A percentile compares a stretch with the other conserved stretches of the same genome.
These are phyloP conservation scores for Bonia amplexicaulis DNA, from an alignment of 176 grass and related monocot species.

Conservation along the genomic window DNA sequence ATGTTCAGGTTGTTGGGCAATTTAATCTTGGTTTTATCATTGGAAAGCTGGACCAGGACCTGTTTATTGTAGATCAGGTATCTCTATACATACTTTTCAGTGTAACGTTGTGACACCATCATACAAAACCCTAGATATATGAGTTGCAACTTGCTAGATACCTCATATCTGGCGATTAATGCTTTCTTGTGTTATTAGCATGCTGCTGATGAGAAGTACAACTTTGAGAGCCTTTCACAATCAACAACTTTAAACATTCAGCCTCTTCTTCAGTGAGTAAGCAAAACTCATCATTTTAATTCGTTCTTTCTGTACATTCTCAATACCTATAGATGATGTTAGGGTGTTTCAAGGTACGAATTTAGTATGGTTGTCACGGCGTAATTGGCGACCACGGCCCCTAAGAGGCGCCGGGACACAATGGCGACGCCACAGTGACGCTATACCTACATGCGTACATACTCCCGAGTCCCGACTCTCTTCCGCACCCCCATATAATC, in stretches of 20 bases:
- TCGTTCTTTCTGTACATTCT: constrained; percentile 12
- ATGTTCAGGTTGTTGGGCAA: constrained; percentile 83
- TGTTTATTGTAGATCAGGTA: constrained; percentile 99
- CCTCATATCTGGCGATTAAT: background rate
- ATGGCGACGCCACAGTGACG: too few species aligned
- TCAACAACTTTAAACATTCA: constrained; percentile 92
- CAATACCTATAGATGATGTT: background rate
- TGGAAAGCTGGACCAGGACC: constrained; percentile 76
- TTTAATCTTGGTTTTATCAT: constrained; percentile 99
- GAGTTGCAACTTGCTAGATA: constrained; percentile 33
- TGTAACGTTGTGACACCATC: background rate
- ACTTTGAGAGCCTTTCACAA: constrained; percentile 84
- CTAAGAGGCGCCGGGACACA: too few species aligned
- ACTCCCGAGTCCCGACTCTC: too few species aligned
- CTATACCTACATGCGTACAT: too few species aligned
- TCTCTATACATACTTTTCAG: constrained; percentile 16
- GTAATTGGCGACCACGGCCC: too few species aligned
- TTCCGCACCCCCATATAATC: too few species aligned
- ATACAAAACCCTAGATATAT: constrained; percentile 19
- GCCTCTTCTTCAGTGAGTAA: constrained; percentile 89
- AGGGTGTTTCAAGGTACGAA: background rate
- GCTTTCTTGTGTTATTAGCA: constrained; percentile 56
- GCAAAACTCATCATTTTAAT: constrained; percentile 28
- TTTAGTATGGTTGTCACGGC: background rate
- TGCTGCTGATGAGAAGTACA: constrained; percentile 98